These are phyloP conservation scores for Crataegus laevigata DNA, from an alignment of 306 rosid species.

Conservation along the genomic window DNA sequence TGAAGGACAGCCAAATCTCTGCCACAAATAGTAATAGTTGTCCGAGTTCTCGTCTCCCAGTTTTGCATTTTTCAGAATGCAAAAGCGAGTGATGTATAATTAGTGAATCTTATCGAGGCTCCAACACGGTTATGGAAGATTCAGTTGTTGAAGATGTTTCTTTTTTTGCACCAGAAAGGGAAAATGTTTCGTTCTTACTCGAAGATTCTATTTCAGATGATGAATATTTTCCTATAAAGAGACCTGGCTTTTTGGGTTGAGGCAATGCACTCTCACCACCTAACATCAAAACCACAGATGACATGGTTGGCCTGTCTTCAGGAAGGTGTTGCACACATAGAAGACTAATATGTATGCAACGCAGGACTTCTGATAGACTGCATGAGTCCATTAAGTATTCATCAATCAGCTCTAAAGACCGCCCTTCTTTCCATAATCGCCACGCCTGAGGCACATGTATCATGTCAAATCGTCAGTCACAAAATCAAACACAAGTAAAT, in stretches of 20 bases:
- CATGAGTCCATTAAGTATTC: slow-evolving; percentile 3
- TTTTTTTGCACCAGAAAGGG: background rate
- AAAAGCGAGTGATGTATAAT: background rate
- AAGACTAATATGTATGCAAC: slow-evolving; percentile 43
- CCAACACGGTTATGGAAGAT: background rate
- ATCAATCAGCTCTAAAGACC: slow-evolving; percentile 15
- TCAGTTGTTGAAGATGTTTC: background rate
- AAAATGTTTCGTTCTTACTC: background rate
- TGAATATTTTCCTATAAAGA: slow-evolving; percentile 13
- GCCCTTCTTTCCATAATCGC: slow-evolving; percentile 27
- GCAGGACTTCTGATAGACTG: slow-evolving; percentile 18
- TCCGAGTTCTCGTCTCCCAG: too few relatives aligned
- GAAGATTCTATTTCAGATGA: background rate
- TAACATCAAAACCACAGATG: slow-evolving; percentile 44
- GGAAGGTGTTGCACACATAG: slow-evolving; percentile 44
- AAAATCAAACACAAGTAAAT: background rate
- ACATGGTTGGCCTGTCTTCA: slow-evolving; percentile 54
- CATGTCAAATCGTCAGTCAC: background rate
- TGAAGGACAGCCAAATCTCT: too few relatives aligned
- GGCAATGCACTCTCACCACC: slow-evolving; percentile 32
- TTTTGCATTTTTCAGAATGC: too few relatives aligned
- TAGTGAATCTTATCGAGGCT: background rate
- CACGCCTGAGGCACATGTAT: slow-evolving; percentile 19
- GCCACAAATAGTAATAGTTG: too few relatives aligned
- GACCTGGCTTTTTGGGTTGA: slow-evolving; percentile 42